A percentile compares a stretch with the other conserved stretches of the same genome.
phyloP scores from a whole-genome alignment of 305 asterid genomes.

The Fraxinus baroniana region DNA sequence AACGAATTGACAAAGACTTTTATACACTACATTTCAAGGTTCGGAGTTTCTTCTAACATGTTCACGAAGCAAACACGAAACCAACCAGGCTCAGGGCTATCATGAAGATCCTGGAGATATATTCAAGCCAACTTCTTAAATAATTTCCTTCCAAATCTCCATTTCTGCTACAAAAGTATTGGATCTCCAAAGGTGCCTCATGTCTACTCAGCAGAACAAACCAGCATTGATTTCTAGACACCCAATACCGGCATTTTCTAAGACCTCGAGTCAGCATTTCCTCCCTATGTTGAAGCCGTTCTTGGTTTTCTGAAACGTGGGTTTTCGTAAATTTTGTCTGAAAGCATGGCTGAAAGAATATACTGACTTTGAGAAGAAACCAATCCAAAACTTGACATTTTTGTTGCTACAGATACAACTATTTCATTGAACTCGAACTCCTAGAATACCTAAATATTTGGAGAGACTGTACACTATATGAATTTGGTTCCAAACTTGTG shows the following conservation, averaged over 20 bases:
- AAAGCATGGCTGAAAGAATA: constrained; percentile 69
- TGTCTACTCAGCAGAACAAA: constrained; percentile 79
- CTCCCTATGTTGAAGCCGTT: constrained; percentile 55
- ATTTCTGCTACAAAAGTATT: constrained; percentile 62
- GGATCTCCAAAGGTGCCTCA: constrained; percentile 53
- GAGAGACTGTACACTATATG: constrained; percentile 80
- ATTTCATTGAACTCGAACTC: constrained; percentile 63
- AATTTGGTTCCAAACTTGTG: constrained; percentile 56
- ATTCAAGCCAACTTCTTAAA: constrained; percentile 73
- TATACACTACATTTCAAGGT: no score
- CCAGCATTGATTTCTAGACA: constrained; percentile 83
- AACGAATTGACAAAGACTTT: constrained; percentile 38
- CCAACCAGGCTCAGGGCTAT: constrained; percentile 82
- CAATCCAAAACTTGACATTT: constrained; percentile 85
- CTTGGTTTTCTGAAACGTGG: constrained; percentile 51
- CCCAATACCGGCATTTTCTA: constrained; percentile 38
- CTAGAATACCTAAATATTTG: constrained; percentile 78
- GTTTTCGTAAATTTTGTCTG: constrained; percentile 53
- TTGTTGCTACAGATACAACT: constrained; percentile 67
- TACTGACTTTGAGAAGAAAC: constrained; percentile 78
- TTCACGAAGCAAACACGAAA: constrained; percentile 80
- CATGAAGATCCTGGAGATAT: constrained; percentile 88
- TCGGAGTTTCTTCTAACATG: constrained; percentile 58
- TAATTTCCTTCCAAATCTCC: constrained; percentile 74
- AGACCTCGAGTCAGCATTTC: constrained; percentile 53